These are phyloP conservation scores for Phialophora verrucosa DNA, from an alignment of 2,329 filamentous ascomycete species.

Conservation along the genomic window DNA sequence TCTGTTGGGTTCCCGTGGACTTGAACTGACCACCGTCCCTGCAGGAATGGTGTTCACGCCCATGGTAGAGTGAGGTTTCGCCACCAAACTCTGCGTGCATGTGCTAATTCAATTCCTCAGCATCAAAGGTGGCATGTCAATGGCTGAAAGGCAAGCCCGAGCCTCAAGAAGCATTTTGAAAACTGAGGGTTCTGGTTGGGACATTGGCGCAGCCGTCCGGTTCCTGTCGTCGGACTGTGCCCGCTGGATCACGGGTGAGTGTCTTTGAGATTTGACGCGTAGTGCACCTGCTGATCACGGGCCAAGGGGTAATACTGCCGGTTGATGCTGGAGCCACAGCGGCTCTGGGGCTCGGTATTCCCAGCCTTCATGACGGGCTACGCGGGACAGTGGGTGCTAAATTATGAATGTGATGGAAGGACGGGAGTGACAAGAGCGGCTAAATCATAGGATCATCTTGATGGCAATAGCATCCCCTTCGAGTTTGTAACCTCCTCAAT, in stretches of 20 bases:
- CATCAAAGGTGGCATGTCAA: conserved; percentile 57
- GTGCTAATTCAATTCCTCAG: background rate
- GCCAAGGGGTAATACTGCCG: conserved; percentile 47
- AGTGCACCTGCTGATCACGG: background rate
- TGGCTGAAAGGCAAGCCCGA: conserved; percentile 56
- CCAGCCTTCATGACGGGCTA: conserved; percentile 34
- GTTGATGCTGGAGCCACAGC: conserved; percentile 56
- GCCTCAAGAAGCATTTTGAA: conserved; percentile 57
- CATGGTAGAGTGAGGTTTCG: conserved; percentile 49
- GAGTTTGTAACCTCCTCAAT: background rate
- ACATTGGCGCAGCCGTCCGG: conserved; percentile 56
- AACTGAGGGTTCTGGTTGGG: conserved; percentile 61
- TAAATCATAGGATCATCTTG: background rate
- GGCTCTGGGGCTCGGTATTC: conserved; percentile 49
- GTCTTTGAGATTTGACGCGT: background rate
- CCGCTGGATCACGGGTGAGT: conserved; percentile 57
- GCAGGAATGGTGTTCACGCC: conserved; percentile 54
- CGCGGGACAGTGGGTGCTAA: conserved; percentile 4
- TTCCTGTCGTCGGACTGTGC: conserved; percentile 60
- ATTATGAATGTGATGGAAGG: background rate
- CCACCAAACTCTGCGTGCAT: background rate
- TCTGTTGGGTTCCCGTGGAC: background rate
- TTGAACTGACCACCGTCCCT: background rate
- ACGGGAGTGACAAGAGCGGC: background rate
- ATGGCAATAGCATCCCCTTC: background rate